Base-by-base conservation (phyloP, 129 eudicot species). In the Sambucus nigra region DNA sequence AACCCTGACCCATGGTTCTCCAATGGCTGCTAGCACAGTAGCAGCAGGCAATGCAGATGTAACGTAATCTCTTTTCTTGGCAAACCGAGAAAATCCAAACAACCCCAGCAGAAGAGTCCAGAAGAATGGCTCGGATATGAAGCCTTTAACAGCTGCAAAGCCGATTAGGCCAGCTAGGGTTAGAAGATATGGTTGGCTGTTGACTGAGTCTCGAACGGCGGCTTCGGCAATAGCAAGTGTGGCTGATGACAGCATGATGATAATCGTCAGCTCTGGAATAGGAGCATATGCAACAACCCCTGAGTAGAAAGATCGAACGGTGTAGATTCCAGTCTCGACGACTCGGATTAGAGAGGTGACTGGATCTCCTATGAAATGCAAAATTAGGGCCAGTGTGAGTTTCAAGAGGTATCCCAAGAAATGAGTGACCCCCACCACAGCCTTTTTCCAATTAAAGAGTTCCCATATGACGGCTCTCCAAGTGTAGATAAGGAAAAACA, bases 381-480 rank as follows among this genome's bases (percentile, higher is more conserved):
- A 87, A 8, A 79, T 51, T n/a, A 82, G 48, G 70, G 91, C 87
- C 51, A 80, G 50, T 12, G 50, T 32, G 25, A 78, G 66, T 50
- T 80, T 72, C 6, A 70, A 70, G 50, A 76, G 65, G 76, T 72
- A 59, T 25, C 72, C 72, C 5, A 80, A 5, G 47, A 80, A 75
- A 4, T 56, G 59, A 33, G 65, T 19, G 20, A 80, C 44, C 1
- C 63, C 31, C 8, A 46, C 52, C 20, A 75, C 59, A 21, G 68
- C 69, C 17, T 53, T 73, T 71, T 53, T 76, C 97, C 97, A 84
- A 54, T 83, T 84, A 25, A 46, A 46, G 19, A 88, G 76, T 64
- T 88, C 97, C 94, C 91, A 88, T 46, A 84, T 51, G 65, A 88
- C 87, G 2, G 76, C 63, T 71, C 94, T 75, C 94, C 94, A 80